phyloP scores from a whole-genome alignment of 495 filamentous ascomycete genomes.

The Cercophora samala region DNA sequence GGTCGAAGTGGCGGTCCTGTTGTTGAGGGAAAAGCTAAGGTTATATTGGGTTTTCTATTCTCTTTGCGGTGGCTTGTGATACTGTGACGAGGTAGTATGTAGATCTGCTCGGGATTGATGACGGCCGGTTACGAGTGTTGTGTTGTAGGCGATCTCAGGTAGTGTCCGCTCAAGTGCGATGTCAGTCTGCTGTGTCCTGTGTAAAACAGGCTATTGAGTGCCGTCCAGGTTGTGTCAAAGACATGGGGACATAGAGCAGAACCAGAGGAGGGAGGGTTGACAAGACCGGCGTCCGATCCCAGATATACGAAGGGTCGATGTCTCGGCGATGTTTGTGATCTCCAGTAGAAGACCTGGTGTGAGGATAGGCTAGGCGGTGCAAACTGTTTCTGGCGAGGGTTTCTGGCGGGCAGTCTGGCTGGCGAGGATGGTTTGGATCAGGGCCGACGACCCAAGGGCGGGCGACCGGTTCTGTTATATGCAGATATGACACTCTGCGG shows the following conservation, averaged over 20 bases:
- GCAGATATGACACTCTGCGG: background rate
- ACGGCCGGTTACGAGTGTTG: slow-evolving; percentile 28
- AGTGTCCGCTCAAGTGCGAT: slow-evolving; percentile 15
- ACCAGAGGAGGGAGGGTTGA: slow-evolving; percentile 11
- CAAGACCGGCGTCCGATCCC: slow-evolving; percentile 9
- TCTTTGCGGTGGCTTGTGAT: background rate
- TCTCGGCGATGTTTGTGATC: slow-evolving; percentile 9
- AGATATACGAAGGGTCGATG: slow-evolving; percentile 17
- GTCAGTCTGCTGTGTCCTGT: slow-evolving; percentile 46
- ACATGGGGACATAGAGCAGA: slow-evolving; percentile 41
- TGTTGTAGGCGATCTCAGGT: slow-evolving; percentile 32
- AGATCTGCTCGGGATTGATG: slow-evolving; percentile 23
- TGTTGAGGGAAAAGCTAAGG: slow-evolving; percentile 8
- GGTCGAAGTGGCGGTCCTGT: background rate
- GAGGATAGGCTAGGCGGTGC: slow-evolving; percentile 16
- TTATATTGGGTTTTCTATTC: background rate
- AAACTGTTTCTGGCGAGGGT: slow-evolving; percentile 15
- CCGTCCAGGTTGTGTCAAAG: slow-evolving; percentile 38
- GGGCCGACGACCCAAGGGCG: slow-evolving; percentile 19
- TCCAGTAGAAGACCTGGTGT: slow-evolving; percentile 17
- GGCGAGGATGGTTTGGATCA: slow-evolving; percentile 8
- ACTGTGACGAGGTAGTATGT: slow-evolving; percentile 10
- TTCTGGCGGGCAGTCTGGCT: slow-evolving; percentile 3
- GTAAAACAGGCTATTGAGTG: slow-evolving; percentile 35
- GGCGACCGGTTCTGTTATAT: slow-evolving; percentile 18